Base-by-base conservation (phyloP, 176 grass and related monocot genomes). In the Neostapfia colusana region DNA sequence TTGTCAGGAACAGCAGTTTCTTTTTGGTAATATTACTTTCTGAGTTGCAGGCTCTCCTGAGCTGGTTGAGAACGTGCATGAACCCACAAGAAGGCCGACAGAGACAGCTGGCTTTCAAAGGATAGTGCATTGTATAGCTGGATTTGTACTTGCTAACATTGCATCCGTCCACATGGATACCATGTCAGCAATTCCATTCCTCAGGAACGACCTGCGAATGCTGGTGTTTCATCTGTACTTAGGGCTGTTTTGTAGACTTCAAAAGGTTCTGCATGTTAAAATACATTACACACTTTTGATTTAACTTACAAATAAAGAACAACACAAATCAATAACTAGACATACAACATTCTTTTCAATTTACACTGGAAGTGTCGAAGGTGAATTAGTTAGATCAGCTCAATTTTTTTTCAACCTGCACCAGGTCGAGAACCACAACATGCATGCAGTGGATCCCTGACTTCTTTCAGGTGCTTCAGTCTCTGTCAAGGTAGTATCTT, bases 301-400 rank as follows among this genome's bases (percentile, higher is more conserved):
- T 61, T 28, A 0, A 16, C 20, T 26, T 62, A 62, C 63, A 69
- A 49, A 18, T 2, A 63, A 26, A 54, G 13, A 34, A 18, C 10
- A 2, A 6, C 17, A 63, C 31, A 31, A 31, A 31, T 31, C 31
- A 31, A 31, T 31, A 31, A 31, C 31, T 31, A 31, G 31, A 31
- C 31, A 31, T 27, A 28, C 25, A 60, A 60, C 25, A 28, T 40
- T 59, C 40, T 28, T 62, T 81, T 42, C 69, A 68, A 59, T 41
- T 63, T 50, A 58, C 39, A 48, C 49, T 10, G 24, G 45, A 50
- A 62, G 51, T 18, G 36, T 51, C 41, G 51, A 79, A 74, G 21
- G 9, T 73, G 6, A 67, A 83, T 53, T 43, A 11, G 11, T 67
- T 61, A 39, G 58, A 40, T n/a, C 21, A 1, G 24, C n/a, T 15